phyloP scores from a whole-genome alignment of 352 stramenopile genomes.

The Pythium brassicae region DNA sequence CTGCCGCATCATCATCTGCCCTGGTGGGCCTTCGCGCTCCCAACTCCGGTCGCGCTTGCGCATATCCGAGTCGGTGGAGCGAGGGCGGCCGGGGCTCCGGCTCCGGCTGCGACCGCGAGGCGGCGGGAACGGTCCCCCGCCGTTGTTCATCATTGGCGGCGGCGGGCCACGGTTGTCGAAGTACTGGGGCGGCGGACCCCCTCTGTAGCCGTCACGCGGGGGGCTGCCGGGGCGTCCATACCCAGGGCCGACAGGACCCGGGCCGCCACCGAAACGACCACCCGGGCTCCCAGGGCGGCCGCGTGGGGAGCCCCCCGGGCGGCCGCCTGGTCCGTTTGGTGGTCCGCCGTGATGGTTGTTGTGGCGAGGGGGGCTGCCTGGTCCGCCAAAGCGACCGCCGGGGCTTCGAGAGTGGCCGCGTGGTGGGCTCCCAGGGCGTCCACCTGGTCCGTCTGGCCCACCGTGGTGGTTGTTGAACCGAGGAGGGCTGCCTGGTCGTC shows the following conservation, averaged over 20 bases:
- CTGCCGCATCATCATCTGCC: conserved; percentile 6
- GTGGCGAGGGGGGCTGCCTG: neutral
- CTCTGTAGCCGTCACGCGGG: conserved; percentile 20
- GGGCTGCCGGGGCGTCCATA: conserved; percentile 9
- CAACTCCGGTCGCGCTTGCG: conserved; percentile 17
- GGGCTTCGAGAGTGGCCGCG: neutral
- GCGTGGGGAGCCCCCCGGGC: neutral
- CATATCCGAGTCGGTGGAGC: neutral
- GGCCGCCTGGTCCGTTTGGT: neutral
- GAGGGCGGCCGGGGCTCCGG: conserved; percentile 20
- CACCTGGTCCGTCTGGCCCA: neutral
- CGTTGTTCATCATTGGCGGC: conserved; percentile 23
- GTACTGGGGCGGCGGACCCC: conserved; percentile 12
- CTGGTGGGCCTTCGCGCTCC: conserved; percentile 10
- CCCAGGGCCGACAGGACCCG: neutral
- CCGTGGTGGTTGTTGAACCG: neutral
- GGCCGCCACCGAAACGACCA: conserved; percentile 3
- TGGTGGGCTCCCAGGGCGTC: neutral
- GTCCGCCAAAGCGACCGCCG: neutral
- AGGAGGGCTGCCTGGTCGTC: conserved; percentile 1
- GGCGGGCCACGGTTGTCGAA: conserved; percentile 31
- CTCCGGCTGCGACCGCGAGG: conserved; percentile 24
- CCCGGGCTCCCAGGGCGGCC: conserved; percentile 4
- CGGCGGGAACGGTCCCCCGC: conserved; percentile 12
- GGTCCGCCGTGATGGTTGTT: too few relatives aligned